Conservation (phyloP, 2,329 filamentous ascomycete genomes). For the Ophiostoma ips region DNA sequence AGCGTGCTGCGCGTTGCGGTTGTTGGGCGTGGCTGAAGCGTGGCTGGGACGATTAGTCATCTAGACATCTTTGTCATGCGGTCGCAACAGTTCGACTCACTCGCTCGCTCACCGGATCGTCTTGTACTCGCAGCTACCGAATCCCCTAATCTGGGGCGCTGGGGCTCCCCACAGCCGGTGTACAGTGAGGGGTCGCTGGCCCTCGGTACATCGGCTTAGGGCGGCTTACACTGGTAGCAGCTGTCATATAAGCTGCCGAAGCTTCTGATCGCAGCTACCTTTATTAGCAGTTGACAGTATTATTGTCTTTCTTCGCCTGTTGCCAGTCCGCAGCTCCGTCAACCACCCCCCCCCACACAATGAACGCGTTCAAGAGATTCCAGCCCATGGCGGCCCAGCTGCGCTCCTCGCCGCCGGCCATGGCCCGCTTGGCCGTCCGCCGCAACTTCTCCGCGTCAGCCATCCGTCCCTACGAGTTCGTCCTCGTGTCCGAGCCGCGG, state of each 20-base stretch:
- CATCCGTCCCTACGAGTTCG: conserved; percentile 54
- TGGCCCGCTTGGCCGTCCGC: conserved; percentile 31
- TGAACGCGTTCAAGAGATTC: conserved; percentile 43
- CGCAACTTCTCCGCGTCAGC: conserved; percentile 37
- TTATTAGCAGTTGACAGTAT: not conserved
- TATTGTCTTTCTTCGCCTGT: not conserved
- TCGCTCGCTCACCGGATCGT: no score
- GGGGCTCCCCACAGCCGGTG: not conserved
- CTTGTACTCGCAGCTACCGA: no score
- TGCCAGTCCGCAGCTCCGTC: not conserved
- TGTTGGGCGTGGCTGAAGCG: conserved; percentile 3
- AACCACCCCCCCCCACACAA: conserved; percentile 15
- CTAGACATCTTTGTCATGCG: no score
- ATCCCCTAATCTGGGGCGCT: not conserved
- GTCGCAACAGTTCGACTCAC: no score
- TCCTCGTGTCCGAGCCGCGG: conserved; percentile 68
- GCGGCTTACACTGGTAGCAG: conserved; percentile 10
- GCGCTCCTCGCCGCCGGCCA: conserved; percentile 41
- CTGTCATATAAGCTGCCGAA: not conserved
- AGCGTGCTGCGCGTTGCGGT: not conserved
- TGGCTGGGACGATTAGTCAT: conserved; percentile 3
- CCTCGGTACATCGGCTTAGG: conserved; percentile 13
- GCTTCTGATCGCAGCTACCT: conserved; percentile 1
- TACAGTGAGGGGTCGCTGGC: not conserved
- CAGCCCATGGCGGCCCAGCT: conserved; percentile 48